A percentile compares a stretch with the other conserved stretches of the same genome.
These are phyloP conservation scores for Euphrasia confusa DNA, from an alignment of 257 asterid genomes.

Conservation along the genomic window DNA sequence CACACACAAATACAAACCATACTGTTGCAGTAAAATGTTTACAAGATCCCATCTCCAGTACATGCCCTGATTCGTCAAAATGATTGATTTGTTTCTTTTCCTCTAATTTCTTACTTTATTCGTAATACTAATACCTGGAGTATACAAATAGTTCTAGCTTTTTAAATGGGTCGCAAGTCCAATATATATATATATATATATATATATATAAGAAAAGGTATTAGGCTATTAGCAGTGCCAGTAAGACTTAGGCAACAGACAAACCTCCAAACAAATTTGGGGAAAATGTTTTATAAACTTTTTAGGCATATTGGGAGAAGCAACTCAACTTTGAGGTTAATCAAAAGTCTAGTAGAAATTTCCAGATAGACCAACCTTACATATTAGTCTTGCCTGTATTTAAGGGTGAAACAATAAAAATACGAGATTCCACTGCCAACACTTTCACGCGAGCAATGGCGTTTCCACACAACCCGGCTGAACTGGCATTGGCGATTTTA, in stretches of 20 bases:
- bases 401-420: slow-evolving; percentile 19
- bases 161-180: too few relatives aligned
- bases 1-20: neutral
- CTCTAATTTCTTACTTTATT: too few relatives aligned
- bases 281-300: neutral
- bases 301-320: neutral
- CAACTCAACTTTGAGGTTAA: neutral
- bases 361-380: slow-evolving; percentile 31
- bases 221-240: too few relatives aligned
- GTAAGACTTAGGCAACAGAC: too few relatives aligned
- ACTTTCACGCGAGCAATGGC: slow-evolving; percentile 38
- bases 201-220: too few relatives aligned
- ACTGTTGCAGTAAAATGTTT: too few relatives aligned
- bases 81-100: too few relatives aligned
- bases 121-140: too few relatives aligned
- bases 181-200: too few relatives aligned
- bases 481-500: slow-evolving; percentile 42
- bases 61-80: too few relatives aligned
- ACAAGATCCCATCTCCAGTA: too few relatives aligned
- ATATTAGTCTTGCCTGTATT: slow-evolving; percentile 24
- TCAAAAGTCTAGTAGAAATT: neutral
- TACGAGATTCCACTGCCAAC: slow-evolving; percentile 22
- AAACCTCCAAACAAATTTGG: neutral
- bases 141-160: too few relatives aligned
- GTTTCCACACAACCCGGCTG: slow-evolving; percentile 46